Evolutionary conservation across 1,284 basidiomycete species (phyloP), one percentile per base, ranked within the genome.

Genomic region (Pholiota adiposa): DNA sequence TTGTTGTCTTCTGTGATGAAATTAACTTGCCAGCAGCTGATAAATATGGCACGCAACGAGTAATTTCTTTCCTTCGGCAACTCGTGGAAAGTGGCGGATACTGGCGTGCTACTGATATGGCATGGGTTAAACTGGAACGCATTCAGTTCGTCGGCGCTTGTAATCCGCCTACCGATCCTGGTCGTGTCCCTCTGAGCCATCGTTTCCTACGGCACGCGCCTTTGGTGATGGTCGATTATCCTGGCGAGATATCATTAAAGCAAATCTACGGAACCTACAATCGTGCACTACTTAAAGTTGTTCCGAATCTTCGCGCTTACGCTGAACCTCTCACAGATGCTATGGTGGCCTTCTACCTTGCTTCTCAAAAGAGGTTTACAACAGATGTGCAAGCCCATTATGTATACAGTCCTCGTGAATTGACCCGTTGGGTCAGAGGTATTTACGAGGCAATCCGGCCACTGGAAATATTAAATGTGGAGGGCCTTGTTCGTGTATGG

Each of bases 181-280:
- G 97, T 56, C 94, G 97, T 76, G 96, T 99, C n/a, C 95, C 97
- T 33, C 89, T 99, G 59, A 96, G 88, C 63, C 96, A 97, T 73
- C 89, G 97, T 63, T 99, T 99, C 88, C 83, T 99, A 61, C 92
- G 97, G 8, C 98, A 99, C 75, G 96, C 97, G 0, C 97, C 97
- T 0, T 83, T 99, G n/a, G 87, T 99, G 72, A 98, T 99, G 97
- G 97, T 99, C 58, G 97, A 99, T 73, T 99, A 99, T 74, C 97
- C 97, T 8, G 97, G 97, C 60, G 94, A 97, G 74, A 81, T 96
- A 12, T 99, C 97, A 8, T 83, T 99, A 72, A 97, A 96, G 70
- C 98, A 99, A 73, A 99, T 99, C 67, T 99, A 99, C 75, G 94
- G 96, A 18, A 99, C 97, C n/a, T 99, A 99, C 79, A 96, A 94